Evolutionary conservation across 2,329 filamentous ascomycete species (phyloP), one percentile per base, ranked within the genome.

Genomic region (Calonectria pseudoturangicola): DNA sequence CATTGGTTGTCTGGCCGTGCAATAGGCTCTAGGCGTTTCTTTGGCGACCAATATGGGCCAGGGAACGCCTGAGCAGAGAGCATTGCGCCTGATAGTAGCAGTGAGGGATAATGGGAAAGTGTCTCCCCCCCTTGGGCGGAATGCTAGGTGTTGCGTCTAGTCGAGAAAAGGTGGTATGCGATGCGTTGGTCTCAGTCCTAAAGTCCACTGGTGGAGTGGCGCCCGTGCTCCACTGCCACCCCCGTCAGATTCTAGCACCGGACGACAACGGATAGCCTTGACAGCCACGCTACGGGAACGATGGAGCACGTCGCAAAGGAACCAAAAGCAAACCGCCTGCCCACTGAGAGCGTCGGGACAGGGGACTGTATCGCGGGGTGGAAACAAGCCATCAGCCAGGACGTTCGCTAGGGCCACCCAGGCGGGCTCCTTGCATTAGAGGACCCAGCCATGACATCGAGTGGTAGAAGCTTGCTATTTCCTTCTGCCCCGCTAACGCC

Each of bases 361-460:
- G 72, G 74, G 60, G 58, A 36, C 25, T 69, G 65, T 56, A 75
- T 79, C 77, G 76, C 69, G 77, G 76, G 72, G 77, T 74, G 76
- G 70, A 70, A 77, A 77, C 74, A 77, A 77, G 75, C 64, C 71
- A 72, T 51, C n/a, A 51, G 58, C 69, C 63, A 50, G 72, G 67
- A 50, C 70, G 21, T 10, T 71, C 68, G 60, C 43, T 69, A 47
- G 58, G 54, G 64, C 45, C 62, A 72, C 62, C 48, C 47, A 47
- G 66, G 48, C 27, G 48, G 36, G 47, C 74, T 74, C 77, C 77
- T 63, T 78, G 77, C 73, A 78, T 54, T 73, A 56, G 66, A 62
- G 50, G 62, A 33, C 25, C 41, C 65, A 67, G 47, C 33, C 50
- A 56, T 60, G 66, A 47, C 56, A 66, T 69, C n/a, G 54, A 36